A percentile compares a stretch with the other conserved stretches of the same genome.
Conservation (phyloP, 1,139 yeast genomes). For the Taphrina pruni region DNA sequence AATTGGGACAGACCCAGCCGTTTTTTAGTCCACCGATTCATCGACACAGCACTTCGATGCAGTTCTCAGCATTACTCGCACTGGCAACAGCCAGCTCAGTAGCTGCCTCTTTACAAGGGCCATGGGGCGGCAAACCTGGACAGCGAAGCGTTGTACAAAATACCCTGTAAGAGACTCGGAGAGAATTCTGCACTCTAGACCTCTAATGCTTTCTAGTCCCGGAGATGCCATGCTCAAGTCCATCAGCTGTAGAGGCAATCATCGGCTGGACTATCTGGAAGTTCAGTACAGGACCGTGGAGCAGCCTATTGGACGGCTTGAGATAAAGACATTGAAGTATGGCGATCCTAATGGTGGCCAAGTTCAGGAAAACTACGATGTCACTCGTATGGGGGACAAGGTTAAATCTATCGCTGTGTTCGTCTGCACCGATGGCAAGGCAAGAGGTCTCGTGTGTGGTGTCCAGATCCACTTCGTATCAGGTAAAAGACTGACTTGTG, state of each 20-base stretch:
- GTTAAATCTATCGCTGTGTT: not conserved
- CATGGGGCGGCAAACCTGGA: not conserved
- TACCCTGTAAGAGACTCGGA: not conserved
- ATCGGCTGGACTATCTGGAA: slow-evolving; percentile 2
- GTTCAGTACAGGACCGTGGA: not conserved
- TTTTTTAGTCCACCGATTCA: not conserved
- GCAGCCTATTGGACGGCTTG: not conserved
- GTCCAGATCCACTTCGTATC: not conserved
- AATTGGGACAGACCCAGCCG: not conserved
- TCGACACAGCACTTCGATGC: not conserved
- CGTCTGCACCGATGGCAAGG: not conserved
- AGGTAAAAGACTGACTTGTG: not conserved
- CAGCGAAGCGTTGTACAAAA: not conserved
- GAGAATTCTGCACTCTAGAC: not conserved
- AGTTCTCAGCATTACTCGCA: slow-evolving; percentile 7
- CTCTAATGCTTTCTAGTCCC: not conserved
- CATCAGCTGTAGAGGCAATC: slow-evolving; percentile 1
- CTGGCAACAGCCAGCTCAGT: not conserved
- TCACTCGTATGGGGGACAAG: not conserved
- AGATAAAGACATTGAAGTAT: not conserved
- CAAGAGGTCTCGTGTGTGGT: slow-evolving; percentile 2
- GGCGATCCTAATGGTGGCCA: slow-evolving; percentile 3
- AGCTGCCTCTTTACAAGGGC: not conserved
- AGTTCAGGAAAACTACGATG: not conserved
- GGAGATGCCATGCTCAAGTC: not conserved